These are phyloP conservation scores for Nephelium lappaceum DNA, from an alignment of 345 rosid species.

Conservation along the genomic window DNA sequence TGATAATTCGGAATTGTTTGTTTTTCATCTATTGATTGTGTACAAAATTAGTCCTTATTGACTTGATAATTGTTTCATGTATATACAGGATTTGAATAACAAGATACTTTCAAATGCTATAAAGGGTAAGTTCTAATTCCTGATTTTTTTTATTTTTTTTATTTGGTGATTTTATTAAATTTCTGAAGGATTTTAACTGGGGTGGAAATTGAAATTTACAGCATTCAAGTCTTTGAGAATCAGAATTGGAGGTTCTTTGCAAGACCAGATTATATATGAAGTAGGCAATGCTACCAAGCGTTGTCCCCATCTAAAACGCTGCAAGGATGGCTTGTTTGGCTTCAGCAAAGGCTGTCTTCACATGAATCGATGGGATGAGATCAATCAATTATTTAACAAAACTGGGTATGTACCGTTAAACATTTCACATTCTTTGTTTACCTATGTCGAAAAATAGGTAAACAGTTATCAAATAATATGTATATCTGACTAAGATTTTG, in stretches of 20 bases:
- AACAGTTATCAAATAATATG: no score
- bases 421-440: background rate
- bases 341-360: slow-evolving; percentile 52
- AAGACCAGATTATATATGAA: slow-evolving; percentile 54
- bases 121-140: slow-evolving; percentile 38
- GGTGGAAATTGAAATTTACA: slow-evolving; percentile 14
- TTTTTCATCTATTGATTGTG: no score
- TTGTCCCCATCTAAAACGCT: slow-evolving; percentile 38
- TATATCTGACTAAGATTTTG: no score
- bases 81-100: slow-evolving; percentile 50
- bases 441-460: background rate
- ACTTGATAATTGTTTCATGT: no score
- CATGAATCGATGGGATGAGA: slow-evolving; percentile 59
- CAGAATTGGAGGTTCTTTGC: slow-evolving; percentile 48
- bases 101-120: slow-evolving; percentile 52
- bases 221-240: slow-evolving; percentile 52
- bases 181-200: background rate
- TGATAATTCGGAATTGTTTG: no score
- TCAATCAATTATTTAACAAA: slow-evolving; percentile 38
- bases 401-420: slow-evolving; percentile 38
- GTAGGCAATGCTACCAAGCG: slow-evolving; percentile 33
- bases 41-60: no score
- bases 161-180: background rate
- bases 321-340: slow-evolving; percentile 38
- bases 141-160: background rate